phyloP scores from a whole-genome alignment of 2,329 filamentous ascomycete genomes.

The Botryotinia globosa region DNA sequence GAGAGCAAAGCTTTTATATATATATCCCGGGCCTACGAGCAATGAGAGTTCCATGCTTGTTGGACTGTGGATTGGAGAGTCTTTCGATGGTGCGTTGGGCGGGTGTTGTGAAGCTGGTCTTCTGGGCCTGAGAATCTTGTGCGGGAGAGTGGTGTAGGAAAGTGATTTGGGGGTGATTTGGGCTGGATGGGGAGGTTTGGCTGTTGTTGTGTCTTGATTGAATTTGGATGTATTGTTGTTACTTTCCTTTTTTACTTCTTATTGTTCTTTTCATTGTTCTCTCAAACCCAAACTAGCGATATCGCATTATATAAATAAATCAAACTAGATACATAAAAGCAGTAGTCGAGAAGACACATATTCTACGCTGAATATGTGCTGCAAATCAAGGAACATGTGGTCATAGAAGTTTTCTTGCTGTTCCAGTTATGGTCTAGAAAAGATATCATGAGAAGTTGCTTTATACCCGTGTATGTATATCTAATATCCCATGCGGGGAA shows the following conservation, averaged over 20 bases:
- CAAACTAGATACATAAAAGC: fast-evolving
- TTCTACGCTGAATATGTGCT: fast-evolving
- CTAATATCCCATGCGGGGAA: too few relatives aligned
- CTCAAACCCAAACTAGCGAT: too few relatives aligned
- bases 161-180: not conserved
- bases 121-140: not conserved
- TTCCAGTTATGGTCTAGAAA: fast-evolving
- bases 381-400: too few relatives aligned
- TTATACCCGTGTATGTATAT: too few relatives aligned
- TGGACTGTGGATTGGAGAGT: too few relatives aligned
- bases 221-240: too few relatives aligned
- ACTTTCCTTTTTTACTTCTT: too few relatives aligned
- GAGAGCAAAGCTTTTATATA: not conserved
- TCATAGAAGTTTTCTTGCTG: fast-evolving
- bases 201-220: too few relatives aligned
- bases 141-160: not conserved
- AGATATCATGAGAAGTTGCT: not conserved
- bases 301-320: not conserved
- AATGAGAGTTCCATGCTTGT: not conserved
- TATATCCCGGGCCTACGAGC: not conserved
- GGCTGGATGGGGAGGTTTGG: too few relatives aligned
- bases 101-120: not conserved
- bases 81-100: fast-evolving
- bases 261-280: too few relatives aligned
- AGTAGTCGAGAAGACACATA: not conserved